Evolutionary conservation across 192 early-diverging fungal genomes (phyloP).

Genomic region (Podila clonocystis): DNA sequence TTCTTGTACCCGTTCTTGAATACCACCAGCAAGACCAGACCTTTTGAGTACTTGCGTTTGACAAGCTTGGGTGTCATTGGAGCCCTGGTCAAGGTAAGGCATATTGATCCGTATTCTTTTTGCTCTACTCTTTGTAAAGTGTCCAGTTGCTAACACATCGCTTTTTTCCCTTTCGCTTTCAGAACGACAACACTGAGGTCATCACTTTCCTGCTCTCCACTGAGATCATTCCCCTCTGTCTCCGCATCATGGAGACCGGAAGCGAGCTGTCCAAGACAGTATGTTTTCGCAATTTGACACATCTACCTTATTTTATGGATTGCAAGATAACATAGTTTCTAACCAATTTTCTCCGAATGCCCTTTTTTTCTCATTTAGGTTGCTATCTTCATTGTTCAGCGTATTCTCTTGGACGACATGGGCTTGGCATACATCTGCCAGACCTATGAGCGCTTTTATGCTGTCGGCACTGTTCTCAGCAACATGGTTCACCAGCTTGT

Average conservation of each 20-base stretch:
- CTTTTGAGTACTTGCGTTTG: slow-evolving; percentile 95
- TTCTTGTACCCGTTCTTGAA: slow-evolving; percentile 99
- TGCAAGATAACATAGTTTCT: background rate
- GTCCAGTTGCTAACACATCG: background rate
- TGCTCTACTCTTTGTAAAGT: background rate
- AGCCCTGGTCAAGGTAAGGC: slow-evolving; percentile 88
- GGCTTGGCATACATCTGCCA: slow-evolving; percentile 92
- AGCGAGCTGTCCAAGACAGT: slow-evolving; percentile 96
- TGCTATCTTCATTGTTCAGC: slow-evolving; percentile 98
- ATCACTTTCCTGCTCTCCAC: slow-evolving; percentile 95
- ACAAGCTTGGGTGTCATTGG: slow-evolving; percentile 97
- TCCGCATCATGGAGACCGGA: slow-evolving; percentile 99
- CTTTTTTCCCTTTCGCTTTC: slow-evolving; percentile 22
- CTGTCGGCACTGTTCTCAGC: slow-evolving; percentile 92
- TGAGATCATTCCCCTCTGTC: slow-evolving; percentile 96
- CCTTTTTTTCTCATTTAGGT: slow-evolving; percentile 51
- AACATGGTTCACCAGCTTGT: slow-evolving; percentile 95
- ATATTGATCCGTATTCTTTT: background rate
- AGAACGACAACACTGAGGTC: slow-evolving; percentile 96
- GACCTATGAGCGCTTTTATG: slow-evolving; percentile 94
- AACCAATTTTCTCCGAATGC: background rate
- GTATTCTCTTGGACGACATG: slow-evolving; percentile 93
- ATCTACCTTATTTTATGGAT: background rate
- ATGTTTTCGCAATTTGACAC: background rate
- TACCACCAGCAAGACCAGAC: slow-evolving; percentile 93